Evolutionary conservation across 768 basidiomycete species (phyloP).

Genomic region (Naganishia randhawae): DNA sequence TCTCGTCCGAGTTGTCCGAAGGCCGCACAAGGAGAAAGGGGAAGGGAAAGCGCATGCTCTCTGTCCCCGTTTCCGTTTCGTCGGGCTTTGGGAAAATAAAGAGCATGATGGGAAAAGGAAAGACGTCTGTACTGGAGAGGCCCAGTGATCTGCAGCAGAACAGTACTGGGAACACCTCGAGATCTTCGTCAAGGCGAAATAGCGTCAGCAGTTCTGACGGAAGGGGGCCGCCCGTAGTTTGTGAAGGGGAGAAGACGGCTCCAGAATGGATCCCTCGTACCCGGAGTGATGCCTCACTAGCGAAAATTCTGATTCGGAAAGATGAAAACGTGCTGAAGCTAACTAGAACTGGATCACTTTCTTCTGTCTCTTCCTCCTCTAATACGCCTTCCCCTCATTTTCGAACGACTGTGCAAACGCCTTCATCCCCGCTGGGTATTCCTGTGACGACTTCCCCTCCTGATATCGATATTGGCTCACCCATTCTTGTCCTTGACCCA

Average conservation of each 20-base stretch:
- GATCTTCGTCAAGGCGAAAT: slow-evolving; percentile 8
- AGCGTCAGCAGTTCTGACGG: slow-evolving; percentile 1
- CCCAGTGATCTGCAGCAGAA: neutral
- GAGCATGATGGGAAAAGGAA: slow-evolving; percentile 12
- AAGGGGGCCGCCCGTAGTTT: neutral
- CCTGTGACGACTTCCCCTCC: neutral
- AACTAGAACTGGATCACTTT: slow-evolving; percentile 9
- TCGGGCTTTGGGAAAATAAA: slow-evolving; percentile 17
- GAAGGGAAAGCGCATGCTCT: neutral
- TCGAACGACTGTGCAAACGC: neutral
- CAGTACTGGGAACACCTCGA: neutral
- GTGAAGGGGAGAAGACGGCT: neutral
- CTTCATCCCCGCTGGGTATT: neutral
- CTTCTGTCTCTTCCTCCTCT: slow-evolving; percentile 3
- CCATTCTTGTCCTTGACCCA: neutral
- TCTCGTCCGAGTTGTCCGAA: neutral
- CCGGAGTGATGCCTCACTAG: neutral
- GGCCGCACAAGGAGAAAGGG: neutral
- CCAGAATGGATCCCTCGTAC: neutral
- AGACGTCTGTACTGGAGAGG: neutral
- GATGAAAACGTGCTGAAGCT: slow-evolving; percentile 22
- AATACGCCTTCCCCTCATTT: neutral
- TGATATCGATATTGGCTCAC: neutral
- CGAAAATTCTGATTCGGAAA: slow-evolving; percentile 3
- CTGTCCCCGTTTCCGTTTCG: slow-evolving; percentile 4